Conservation (phyloP, 2,329 filamentous ascomycete genomes). For the Leptographium radiaticola region DNA sequence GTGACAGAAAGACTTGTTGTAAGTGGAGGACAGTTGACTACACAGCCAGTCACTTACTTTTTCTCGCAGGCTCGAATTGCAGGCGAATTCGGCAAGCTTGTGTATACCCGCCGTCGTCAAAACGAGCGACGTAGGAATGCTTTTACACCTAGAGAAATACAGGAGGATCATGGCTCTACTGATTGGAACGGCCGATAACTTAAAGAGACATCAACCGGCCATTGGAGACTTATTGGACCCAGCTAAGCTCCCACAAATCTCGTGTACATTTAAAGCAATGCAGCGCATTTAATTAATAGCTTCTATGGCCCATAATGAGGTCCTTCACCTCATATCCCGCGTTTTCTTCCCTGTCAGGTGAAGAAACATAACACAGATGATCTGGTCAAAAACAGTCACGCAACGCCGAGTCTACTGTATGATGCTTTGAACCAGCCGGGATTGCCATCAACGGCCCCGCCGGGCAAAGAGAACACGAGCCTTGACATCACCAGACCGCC, state of each 20-base stretch:
- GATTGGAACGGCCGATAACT: no score
- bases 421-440: neutral
- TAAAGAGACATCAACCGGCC: no score
- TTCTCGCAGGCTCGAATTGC: no score
- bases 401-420: constrained; percentile 1
- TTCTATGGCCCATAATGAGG: neutral
- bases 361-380: neutral
- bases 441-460: neutral
- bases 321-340: neutral
- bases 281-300: neutral
- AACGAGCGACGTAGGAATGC: no score
- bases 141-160: no score
- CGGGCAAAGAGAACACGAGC: neutral
- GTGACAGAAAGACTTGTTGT: no score
- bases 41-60: no score
- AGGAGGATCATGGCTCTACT: no score
- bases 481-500: neutral
- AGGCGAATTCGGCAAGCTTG: no score
- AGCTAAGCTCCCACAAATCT: neutral
- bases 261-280: neutral
- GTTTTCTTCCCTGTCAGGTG: neutral
- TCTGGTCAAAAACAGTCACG: neutral
- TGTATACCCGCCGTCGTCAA: no score
- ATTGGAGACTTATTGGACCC: no score
- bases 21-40: no score